Evolutionary conservation across 495 filamentous ascomycete species (phyloP), one percentile per base, ranked within the genome.

Genomic region (Penicillium ucsense): DNA sequence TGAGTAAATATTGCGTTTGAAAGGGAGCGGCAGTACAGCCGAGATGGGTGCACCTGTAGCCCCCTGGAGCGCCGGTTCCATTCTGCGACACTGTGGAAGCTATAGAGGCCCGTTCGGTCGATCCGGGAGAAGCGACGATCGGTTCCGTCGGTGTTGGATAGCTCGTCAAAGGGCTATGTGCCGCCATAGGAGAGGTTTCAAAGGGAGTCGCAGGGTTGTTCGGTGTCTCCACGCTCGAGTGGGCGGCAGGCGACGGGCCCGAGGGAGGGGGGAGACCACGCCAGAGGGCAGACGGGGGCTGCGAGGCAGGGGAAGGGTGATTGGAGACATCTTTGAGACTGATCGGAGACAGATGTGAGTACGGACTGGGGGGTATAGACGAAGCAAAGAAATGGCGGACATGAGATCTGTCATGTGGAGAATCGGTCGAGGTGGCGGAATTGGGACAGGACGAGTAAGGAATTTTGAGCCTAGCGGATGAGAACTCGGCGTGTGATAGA

Each of bases 1-100:
- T 86, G 11, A 87, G 62, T 5, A 87, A 65, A 67, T 88, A 87
- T 55, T 97, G 92, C 2, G 92, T 97, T 64, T 95, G 89, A 56
- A 98, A 98, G 4, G 92, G 86, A 12, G 78, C 63, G 37, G 90
- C 91, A 28, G 59, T 89, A 58, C 92, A 98, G 7, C 84, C 86
- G 2, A 74, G 70, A 75, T 78, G 76, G n/a, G 71, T 74, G 63
- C 86, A 89, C 55, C 74, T 77, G 59, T 75, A 84, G 34, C 64
- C 65, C 20, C 65, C 64, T 12, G 60, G 49, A 12, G 61, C 27
- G 6, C 50, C 41, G 4, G 46, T 38, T 4, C 58, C 65, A 38
- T 65, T 67, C 20, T 55, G 20, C n/a, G 59, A 54, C 20, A 59
- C 41, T 6, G 50, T 46, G 3, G 54, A 49, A 31, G 43, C 53